phyloP scores from a whole-genome alignment of 495 filamentous ascomycete genomes.

The Parathielavia hyrcaniae region DNA sequence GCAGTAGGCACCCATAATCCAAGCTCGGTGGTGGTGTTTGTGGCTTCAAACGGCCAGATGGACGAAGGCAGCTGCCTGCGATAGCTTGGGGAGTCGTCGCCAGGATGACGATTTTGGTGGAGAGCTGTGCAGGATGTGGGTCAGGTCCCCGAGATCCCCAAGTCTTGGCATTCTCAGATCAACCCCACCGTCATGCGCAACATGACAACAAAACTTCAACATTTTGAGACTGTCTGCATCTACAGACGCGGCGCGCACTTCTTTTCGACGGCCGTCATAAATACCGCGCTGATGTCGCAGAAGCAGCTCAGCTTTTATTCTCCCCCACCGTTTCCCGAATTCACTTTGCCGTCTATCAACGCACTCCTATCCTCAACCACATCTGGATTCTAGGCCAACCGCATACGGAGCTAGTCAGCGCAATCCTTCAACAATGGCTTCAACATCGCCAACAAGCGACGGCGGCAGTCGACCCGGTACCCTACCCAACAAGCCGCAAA shows the following conservation, averaged over 20 bases:
- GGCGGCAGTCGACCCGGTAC: background rate
- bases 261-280: no score
- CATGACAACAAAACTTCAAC: no score
- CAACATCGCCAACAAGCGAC: background rate
- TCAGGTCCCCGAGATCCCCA: no score
- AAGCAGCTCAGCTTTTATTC: background rate
- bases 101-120: background rate
- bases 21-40: background rate
- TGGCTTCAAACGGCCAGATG: background rate
- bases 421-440: background rate
- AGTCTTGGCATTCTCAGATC: no score
- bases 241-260: no score
- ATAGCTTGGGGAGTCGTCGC: no score
- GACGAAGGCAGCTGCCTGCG: constrained; percentile 16
- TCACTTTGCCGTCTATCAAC: no score
- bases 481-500: constrained; percentile 25
- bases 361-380: no score
- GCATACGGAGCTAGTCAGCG: background rate
- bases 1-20: constrained; percentile 36
- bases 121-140: no score
- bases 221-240: no score
- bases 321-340: background rate
- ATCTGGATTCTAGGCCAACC: no score
- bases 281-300: background rate
- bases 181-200: no score